Conservation (phyloP, 495 filamentous ascomycete genomes). For the Apiosordaria backusii region DNA sequence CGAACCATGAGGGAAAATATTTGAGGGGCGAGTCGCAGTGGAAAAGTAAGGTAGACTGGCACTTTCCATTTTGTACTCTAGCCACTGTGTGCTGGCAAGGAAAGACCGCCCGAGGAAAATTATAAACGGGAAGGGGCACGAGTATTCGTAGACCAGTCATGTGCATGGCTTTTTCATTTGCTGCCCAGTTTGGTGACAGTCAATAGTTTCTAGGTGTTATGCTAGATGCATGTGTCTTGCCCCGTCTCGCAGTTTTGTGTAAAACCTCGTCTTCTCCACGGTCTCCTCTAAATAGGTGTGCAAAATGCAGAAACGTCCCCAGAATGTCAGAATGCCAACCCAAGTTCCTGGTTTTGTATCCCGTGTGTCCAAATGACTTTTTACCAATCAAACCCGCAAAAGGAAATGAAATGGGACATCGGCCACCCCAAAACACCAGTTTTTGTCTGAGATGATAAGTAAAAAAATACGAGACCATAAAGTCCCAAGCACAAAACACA, state of each 20-base stretch:
- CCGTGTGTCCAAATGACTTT: neutral
- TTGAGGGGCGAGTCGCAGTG: neutral
- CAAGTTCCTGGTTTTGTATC: neutral
- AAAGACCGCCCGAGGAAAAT: neutral
- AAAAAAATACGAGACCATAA: neutral
- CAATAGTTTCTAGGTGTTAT: neutral
- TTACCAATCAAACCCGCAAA: neutral
- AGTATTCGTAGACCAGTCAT: neutral
- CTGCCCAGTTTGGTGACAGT: neutral
- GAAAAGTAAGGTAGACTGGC: neutral
- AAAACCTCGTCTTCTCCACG: neutral
- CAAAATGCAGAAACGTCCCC: neutral
- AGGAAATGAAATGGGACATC: neutral
- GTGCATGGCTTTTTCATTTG: too few relatives aligned
- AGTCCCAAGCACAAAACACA: neutral
- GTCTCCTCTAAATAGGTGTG: neutral
- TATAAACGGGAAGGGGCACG: neutral
- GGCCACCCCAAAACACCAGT: conserved; percentile 6
- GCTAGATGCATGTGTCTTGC: neutral
- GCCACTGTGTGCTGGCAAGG: neutral
- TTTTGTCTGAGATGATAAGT: conserved; percentile 1
- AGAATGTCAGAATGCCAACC: conserved; percentile 3
- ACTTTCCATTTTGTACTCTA: neutral
- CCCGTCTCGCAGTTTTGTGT: neutral
- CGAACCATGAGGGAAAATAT: neutral